Evolutionary conservation across 2,329 filamentous ascomycete species (phyloP), one percentile per base, ranked within the genome.

Genomic region (Trichoderma guizhouense): DNA sequence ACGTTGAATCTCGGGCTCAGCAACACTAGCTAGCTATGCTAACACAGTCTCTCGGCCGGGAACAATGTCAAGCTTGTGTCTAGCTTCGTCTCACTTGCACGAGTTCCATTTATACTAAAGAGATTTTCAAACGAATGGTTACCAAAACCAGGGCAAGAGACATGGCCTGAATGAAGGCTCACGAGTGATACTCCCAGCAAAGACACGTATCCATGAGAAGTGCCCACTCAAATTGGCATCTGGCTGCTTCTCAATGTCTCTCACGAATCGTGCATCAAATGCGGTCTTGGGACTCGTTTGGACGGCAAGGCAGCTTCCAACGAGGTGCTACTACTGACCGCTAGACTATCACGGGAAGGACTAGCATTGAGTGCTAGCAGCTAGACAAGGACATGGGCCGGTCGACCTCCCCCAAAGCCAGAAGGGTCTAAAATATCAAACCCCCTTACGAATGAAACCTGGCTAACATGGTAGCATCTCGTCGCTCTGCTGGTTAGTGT

Each of bases 261-360:
- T 51, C 43, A 51, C n/a, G 43, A 51, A 53, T 21, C 21, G 53
- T 28, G 26, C 53, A 28, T 39, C 47, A 14, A 15, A 39, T 18
- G 14, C 15, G 14, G n/a, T 61, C 14, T 24, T 5, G 47, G 14
- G 51, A 21, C 21, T 55, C 47, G n/a, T 26, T n/a, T 26, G 34
- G 32, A 58, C 28, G 43, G 53, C 51, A 43, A 58, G 18, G 32
- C 51, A 28, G 11, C 64, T 58, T 58, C 32, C 7, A 53, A 57
- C 51, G 21, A 67, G 24, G 30, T 32, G 34, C 62, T 32, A 53
- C 62, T 32, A 57, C 64, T 58, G 64, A 67, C 64, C 64, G 64
- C 64, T 58, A 67, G 64, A 67, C 64, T n/a, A 67, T 58, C 32
- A 30, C 51, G 32, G 64, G 64, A 58, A 67, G 32, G 36, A 57